Base-by-base conservation (phyloP, 2,329 filamentous ascomycete genomes). In the Aureobasidium sp. region DNA sequence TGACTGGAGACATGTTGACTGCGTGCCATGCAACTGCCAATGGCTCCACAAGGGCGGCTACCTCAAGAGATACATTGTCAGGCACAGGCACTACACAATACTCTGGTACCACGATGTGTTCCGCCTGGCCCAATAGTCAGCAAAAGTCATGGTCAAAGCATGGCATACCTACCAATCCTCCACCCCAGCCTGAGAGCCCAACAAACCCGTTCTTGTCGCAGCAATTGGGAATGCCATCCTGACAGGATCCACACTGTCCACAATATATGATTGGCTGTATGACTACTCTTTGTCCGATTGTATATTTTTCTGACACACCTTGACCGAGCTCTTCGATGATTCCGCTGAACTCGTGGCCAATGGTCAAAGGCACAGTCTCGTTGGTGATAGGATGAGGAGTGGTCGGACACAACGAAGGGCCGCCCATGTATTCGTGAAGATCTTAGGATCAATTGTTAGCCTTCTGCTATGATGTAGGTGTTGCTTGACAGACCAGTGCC, bases 11-110 rank as follows among this genome's bases (percentile, higher is more conserved):
- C 58, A 79, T 75, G 51, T 79, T 78, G 37, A 83, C 79, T 2
- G 80, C 80, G 66, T 84, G 81, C 80, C 80, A 84, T 20, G 79
- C 81, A 1, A 84, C 81, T 4, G 81, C 76, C 0, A 84, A 71
- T 1, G 81, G 81, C 67, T 83, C 81, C 48, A 83, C 75, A 34
- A 84, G 73, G 0, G 81, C 81, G 73, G 76, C 80, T 27, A 82
- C 73, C 50, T 83, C 79, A 15, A 83, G 69, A 3, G 77, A 73
- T 1, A 83, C 76, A 51, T 80, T 80, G 62, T 81, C 78, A 5
- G 81, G 81, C 4, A 82, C 70, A 41, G 75, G 72, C 69, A 78
- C 78, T 4, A 81, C 66, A 20, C 76, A 73, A 42, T 76, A 74
- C 60, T 76, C 75, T 8, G 79, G 79, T 1, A 82, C 76, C 6